These are phyloP conservation scores for Sambucus nigra DNA, from an alignment of 129 eudicot genomes.

Conservation along the genomic window DNA sequence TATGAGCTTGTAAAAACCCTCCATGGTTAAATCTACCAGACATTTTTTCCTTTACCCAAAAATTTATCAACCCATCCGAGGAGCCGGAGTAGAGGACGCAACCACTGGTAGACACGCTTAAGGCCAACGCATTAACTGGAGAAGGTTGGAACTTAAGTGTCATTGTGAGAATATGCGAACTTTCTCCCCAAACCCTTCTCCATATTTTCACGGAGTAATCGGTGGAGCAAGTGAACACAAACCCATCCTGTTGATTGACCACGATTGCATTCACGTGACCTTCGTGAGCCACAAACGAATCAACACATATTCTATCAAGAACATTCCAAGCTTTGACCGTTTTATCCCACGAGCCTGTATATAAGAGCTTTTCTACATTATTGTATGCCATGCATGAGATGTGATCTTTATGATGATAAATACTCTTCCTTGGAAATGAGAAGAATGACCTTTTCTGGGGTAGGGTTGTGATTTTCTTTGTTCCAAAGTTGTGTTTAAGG, in stretches of 20 bases:
- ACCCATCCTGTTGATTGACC: slow-evolving; percentile 45
- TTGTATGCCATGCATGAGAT: slow-evolving; percentile 53
- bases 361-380: slow-evolving; percentile 43
- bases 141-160: slow-evolving; percentile 18
- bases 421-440: not conserved
- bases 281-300: slow-evolving; percentile 60
- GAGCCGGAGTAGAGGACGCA: slow-evolving; percentile 22
- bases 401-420: slow-evolving; percentile 22
- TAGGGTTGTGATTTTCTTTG: slow-evolving; percentile 32
- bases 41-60: slow-evolving; percentile 16
- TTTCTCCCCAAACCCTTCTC: slow-evolving; percentile 15
- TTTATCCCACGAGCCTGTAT: slow-evolving; percentile 64
- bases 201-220: slow-evolving; percentile 36
- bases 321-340: slow-evolving; percentile 61
- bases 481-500: slow-evolving; percentile 10
- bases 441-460: slow-evolving; percentile 22
- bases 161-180: slow-evolving; percentile 13
- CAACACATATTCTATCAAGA: slow-evolving; percentile 40
- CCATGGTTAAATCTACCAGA: slow-evolving; percentile 12
- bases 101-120: not conserved
- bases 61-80: slow-evolving; percentile 16
- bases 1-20: slow-evolving; percentile 16
- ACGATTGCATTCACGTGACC: slow-evolving; percentile 41
- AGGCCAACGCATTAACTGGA: slow-evolving; percentile 17
- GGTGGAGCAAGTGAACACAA: slow-evolving; percentile 49